Conservation (phyloP, 2,329 filamentous ascomycete genomes). For the Fusarium poae region DNA sequence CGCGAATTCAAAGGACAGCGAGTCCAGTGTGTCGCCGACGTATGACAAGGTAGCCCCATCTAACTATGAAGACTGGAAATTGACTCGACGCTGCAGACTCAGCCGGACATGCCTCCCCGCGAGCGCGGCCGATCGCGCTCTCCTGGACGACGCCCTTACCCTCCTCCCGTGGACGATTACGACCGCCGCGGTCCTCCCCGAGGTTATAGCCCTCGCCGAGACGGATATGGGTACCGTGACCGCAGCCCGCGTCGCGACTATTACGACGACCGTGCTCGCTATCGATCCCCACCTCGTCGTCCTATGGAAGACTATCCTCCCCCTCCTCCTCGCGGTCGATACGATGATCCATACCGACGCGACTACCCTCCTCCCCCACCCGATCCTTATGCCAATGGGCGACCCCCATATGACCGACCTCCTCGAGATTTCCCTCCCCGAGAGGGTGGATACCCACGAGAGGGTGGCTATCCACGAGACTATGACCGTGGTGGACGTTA, state of each 20-base stretch:
- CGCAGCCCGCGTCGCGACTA: constrained; percentile 88
- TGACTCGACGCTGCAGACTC: constrained; percentile 67
- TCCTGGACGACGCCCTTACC: constrained; percentile 73
- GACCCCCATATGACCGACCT: constrained; percentile 68
- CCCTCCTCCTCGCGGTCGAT: constrained; percentile 75
- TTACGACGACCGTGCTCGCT: constrained; percentile 85
- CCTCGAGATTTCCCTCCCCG: constrained; percentile 65
- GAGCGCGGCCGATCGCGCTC: constrained; percentile 85
- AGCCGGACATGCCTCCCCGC: constrained; percentile 79
- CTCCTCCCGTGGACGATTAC: constrained; percentile 80
- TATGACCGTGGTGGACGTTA: constrained; percentile 66
- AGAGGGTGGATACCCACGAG: constrained; percentile 56
- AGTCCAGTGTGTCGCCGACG: constrained; percentile 89
- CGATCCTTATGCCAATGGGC: constrained; percentile 71
- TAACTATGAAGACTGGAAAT: constrained; percentile 6
- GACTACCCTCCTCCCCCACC: constrained; percentile 75
- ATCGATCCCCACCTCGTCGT: constrained; percentile 83
- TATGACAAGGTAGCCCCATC: constrained; percentile 55
- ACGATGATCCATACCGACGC: constrained; percentile 82
- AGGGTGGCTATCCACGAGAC: constrained; percentile 60
- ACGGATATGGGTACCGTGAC: constrained; percentile 83
- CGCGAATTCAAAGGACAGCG: constrained; percentile 91
- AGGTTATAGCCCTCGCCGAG: constrained; percentile 85
- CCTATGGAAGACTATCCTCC: constrained; percentile 82
- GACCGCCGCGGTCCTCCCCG: constrained; percentile 83